These are phyloP conservation scores for Niebla homalea DNA, from an alignment of 495 filamentous ascomycete species.

Conservation along the genomic window DNA sequence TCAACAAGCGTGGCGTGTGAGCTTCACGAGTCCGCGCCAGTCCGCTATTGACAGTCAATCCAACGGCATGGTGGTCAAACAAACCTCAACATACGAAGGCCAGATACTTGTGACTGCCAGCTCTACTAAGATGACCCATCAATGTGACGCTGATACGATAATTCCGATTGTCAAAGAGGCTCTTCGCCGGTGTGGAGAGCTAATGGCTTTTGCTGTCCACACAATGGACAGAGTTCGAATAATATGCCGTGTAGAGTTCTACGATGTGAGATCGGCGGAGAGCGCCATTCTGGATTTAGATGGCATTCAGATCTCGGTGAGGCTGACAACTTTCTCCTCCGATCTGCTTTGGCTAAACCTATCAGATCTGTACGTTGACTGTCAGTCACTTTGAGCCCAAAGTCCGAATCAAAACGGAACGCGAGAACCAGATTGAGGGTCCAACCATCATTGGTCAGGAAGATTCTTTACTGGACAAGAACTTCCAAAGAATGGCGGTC, in stretches of 20 bases:
- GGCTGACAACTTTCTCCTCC: slow-evolving; percentile 9
- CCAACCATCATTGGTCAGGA: slow-evolving; percentile 12
- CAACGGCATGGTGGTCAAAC: slow-evolving; percentile 10
- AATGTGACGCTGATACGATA: slow-evolving; percentile 18
- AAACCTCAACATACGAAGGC: slow-evolving; percentile 31
- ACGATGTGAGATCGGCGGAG: slow-evolving; percentile 29
- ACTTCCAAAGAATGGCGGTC: slow-evolving; percentile 7
- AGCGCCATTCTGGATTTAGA: slow-evolving; percentile 30
- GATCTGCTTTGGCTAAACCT: slow-evolving; percentile 8
- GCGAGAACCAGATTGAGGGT: slow-evolving; percentile 1
- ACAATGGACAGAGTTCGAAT: slow-evolving; percentile 22
- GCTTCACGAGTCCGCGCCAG: slow-evolving; percentile 34
- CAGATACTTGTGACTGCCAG: slow-evolving; percentile 36
- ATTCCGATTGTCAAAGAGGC: slow-evolving; percentile 27
- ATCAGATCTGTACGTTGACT: slow-evolving; percentile 15
- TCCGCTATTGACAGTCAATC: slow-evolving; percentile 20
- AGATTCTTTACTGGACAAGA: slow-evolving; percentile 6
- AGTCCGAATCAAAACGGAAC: background rate
- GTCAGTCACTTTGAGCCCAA: slow-evolving; percentile 11
- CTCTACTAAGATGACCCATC: slow-evolving; percentile 12
- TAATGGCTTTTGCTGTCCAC: slow-evolving; percentile 36
- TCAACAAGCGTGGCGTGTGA: slow-evolving; percentile 34
- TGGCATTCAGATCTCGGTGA: slow-evolving; percentile 34
- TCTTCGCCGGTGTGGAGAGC: slow-evolving; percentile 37
- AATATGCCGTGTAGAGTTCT: slow-evolving; percentile 39